These are phyloP conservation scores for Colletotrichum horii DNA, from an alignment of 2,329 filamentous ascomycete species.

Conservation along the genomic window DNA sequence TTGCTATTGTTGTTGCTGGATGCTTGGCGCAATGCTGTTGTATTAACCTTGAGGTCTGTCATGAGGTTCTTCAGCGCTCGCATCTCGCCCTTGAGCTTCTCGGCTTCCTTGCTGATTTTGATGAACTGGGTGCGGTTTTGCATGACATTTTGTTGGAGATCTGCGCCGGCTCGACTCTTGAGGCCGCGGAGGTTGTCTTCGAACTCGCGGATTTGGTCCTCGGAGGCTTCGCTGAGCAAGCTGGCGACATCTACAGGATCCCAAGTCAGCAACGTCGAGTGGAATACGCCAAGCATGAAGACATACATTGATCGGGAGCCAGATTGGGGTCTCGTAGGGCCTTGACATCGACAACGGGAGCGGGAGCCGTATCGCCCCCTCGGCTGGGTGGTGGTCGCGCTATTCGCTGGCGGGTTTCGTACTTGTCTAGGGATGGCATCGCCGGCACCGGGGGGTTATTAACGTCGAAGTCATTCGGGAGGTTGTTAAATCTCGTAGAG, in stretches of 20 bases:
- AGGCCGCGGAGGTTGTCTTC: conserved; percentile 77
- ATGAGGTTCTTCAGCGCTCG: conserved; percentile 86
- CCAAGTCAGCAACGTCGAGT: conserved; percentile 14
- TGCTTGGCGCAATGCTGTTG: conserved; percentile 66
- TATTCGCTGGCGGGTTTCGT: conserved; percentile 53
- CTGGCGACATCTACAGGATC: conserved; percentile 61
- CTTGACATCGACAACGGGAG: conserved; percentile 75
- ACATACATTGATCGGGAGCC: conserved; percentile 77
- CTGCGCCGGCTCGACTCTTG: conserved; percentile 78
- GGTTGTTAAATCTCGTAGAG: conserved; percentile 87
- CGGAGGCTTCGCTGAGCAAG: conserved; percentile 82
- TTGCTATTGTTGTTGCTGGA: conserved; percentile 58
- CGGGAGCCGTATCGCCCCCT: conserved; percentile 51
- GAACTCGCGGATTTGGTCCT: conserved; percentile 84
- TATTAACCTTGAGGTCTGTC: conserved; percentile 86
- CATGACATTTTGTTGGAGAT: conserved; percentile 94
- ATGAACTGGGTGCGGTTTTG: conserved; percentile 98
- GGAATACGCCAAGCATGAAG: neutral
- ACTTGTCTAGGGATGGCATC: conserved; percentile 65
- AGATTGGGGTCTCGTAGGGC: conserved; percentile 81
- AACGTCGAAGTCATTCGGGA: conserved; percentile 72
- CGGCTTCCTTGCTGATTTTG: conserved; percentile 98
- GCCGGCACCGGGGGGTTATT: conserved; percentile 76
- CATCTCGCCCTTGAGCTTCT: conserved; percentile 98
- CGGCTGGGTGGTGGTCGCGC: conserved; percentile 59